phyloP scores from a whole-genome alignment of 2,329 filamentous ascomycete species.

The Fusarium sp. region DNA sequence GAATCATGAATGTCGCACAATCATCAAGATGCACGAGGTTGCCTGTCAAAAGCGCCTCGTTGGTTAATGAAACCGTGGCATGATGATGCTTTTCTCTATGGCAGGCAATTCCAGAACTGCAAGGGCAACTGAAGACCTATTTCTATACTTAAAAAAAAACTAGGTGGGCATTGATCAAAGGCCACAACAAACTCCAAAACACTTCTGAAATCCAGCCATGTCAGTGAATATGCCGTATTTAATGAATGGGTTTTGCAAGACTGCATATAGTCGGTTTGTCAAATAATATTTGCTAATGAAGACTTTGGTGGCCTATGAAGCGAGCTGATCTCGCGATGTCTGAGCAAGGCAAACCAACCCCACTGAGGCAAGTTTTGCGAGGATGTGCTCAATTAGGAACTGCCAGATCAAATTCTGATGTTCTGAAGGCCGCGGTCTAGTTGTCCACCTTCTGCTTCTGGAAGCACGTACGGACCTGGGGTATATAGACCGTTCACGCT shows the following conservation, averaged over 20 bases:
- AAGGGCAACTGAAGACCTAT: background rate
- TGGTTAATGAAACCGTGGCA: background rate
- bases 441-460: conserved; percentile 42
- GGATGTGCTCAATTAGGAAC: conserved; percentile 9
- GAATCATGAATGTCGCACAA: background rate
- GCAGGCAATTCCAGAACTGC: too few relatives aligned
- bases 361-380: conserved; percentile 21
- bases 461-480: conserved; percentile 27
- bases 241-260: background rate
- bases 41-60: too few relatives aligned
- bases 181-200: background rate
- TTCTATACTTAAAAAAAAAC: background rate
- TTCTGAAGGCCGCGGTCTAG: conserved; percentile 12
- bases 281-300: background rate
- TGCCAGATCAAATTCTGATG: conserved; percentile 16
- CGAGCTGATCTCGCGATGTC: conserved; percentile 5
- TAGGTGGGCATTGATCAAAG: background rate
- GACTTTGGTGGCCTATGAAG: background rate
- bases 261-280: background rate
- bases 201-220: background rate
- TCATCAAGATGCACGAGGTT: background rate
- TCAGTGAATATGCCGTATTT: background rate
- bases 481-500: conserved; percentile 11
- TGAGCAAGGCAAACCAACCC: conserved; percentile 5
- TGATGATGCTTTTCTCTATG: too few relatives aligned